Evolutionary conservation across 306 rosid genomes (phyloP).

Genomic region (Gastrolobium villosum): DNA sequence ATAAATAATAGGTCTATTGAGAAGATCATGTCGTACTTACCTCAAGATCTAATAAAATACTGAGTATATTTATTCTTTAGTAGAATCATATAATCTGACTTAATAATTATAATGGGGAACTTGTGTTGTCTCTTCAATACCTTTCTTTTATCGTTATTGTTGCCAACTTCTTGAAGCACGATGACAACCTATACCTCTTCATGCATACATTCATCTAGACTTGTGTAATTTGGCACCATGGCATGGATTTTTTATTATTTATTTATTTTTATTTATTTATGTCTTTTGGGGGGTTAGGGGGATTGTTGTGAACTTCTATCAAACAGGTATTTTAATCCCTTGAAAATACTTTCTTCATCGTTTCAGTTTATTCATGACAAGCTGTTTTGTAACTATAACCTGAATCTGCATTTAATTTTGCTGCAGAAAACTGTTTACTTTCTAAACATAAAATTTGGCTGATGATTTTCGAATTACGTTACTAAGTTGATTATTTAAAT

Average conservation of each 20-base stretch:
- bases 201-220: neutral
- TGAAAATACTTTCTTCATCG: conserved; percentile 3
- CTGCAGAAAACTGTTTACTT: conserved; percentile 8
- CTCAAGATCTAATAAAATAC: neutral
- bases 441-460: conserved; percentile 1
- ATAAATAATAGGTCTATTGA: neutral
- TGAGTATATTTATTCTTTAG: neutral
- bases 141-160: neutral
- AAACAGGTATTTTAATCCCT: neutral
- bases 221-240: neutral
- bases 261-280: too few relatives aligned
- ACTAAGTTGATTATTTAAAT: neutral
- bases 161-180: neutral
- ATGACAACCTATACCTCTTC: neutral
- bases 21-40: neutral
- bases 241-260: neutral
- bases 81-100: neutral
- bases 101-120: neutral
- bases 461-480: conserved; percentile 7
- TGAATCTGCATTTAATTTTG: neutral
- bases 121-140: neutral
- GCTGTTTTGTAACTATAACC: conserved; percentile 18
- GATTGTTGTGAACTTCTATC: too few relatives aligned
- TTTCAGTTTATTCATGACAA: neutral
- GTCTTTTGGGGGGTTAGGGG: too few relatives aligned